phyloP scores from a whole-genome alignment of 306 rosid genomes.

The Vicia villosa region DNA sequence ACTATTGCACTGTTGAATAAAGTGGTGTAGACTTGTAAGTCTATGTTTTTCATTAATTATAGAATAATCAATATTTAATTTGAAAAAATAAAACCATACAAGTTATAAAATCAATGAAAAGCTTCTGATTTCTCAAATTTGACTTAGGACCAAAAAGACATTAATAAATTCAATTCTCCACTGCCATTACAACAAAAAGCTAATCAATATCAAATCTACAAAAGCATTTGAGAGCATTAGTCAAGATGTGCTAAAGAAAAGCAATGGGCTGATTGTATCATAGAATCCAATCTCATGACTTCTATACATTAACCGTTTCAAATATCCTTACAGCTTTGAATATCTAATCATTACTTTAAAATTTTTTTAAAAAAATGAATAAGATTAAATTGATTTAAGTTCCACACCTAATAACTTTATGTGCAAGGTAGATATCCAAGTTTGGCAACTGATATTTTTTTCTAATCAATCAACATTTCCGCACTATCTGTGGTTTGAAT shows the following conservation, averaged over 20 bases:
- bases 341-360: constrained; percentile 22
- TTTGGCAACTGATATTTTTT: constrained; percentile 8
- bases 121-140: neutral
- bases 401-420: constrained; percentile 16
- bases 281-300: constrained; percentile 17
- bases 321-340: constrained; percentile 39
- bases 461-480: constrained; percentile 86
- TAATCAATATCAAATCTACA: neutral
- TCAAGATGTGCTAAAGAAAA: neutral
- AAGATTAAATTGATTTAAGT: neutral
- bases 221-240: too few relatives aligned
- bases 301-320: constrained; percentile 30
- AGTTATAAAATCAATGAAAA: neutral
- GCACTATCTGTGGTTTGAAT: constrained; percentile 74
- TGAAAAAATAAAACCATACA: neutral
- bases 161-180: neutral
- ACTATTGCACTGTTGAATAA: too few relatives aligned
- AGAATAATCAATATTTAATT: too few relatives aligned
- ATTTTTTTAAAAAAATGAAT: neutral
- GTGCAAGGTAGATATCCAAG: constrained; percentile 2
- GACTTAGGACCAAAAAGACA: neutral
- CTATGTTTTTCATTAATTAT: too few relatives aligned
- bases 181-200: neutral
- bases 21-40: too few relatives aligned
- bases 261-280: neutral